Percentiles rank a stretch among this genome's conserved stretches.
phyloP scores from a whole-genome alignment of 202 grass and related monocot genomes.

The Carex arenaria region DNA sequence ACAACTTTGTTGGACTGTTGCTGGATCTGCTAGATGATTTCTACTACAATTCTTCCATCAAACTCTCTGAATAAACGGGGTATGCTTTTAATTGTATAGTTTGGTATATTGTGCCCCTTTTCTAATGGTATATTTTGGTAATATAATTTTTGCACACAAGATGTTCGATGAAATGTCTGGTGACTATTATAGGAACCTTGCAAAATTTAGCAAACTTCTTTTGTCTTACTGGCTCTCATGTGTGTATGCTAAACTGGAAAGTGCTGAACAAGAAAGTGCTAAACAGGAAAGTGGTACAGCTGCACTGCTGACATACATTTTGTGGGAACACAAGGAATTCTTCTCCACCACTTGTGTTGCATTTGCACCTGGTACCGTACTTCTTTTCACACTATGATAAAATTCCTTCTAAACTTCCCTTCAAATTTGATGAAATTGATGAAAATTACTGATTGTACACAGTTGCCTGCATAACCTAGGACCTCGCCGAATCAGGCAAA shows the following conservation, averaged over 20 bases:
- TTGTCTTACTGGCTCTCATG: too few relatives aligned
- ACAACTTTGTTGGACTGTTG: too few relatives aligned
- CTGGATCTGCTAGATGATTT: too few relatives aligned
- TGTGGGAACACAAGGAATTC: conserved; percentile 77
- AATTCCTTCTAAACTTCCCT: not conserved
- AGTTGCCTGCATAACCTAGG: conserved; percentile 99
- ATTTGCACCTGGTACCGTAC: conserved; percentile 74
- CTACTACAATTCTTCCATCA: too few relatives aligned
- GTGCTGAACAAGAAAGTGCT: too few relatives aligned
- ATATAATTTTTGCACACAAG: not conserved
- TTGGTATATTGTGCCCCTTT: too few relatives aligned
- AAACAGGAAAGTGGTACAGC: conserved; percentile 53
- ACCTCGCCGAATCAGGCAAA: conserved; percentile 94
- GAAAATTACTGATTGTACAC: conserved; percentile 19
- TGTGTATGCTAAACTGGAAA: too few relatives aligned
- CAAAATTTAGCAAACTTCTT: too few relatives aligned
- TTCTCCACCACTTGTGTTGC: conserved; percentile 78
- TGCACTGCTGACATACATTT: conserved; percentile 93
- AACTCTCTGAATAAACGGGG: too few relatives aligned
- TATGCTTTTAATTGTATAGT: too few relatives aligned
- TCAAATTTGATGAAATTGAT: not conserved
- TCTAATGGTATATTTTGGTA: not conserved
- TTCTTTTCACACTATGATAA: conserved; percentile 11
- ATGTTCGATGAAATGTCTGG: not conserved
- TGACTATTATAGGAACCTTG: not conserved